These are phyloP conservation scores for Avena atlantica DNA, from an alignment of 176 grass and related monocot species.

Conservation along the genomic window DNA sequence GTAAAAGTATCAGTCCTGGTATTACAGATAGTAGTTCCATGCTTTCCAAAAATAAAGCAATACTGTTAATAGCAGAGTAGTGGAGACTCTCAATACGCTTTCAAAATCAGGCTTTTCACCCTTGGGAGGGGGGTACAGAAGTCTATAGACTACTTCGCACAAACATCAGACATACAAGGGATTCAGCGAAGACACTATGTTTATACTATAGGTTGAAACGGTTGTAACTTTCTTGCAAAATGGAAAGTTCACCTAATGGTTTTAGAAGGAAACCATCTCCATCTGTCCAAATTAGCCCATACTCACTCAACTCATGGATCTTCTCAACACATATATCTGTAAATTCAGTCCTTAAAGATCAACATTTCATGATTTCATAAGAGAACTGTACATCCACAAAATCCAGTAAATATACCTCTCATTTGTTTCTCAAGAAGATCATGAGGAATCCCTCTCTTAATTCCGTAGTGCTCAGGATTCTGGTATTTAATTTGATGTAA, in stretches of 20 bases:
- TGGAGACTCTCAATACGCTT: slow-evolving; percentile 7
- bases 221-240: slow-evolving; percentile 26
- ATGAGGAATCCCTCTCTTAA: slow-evolving; percentile 65
- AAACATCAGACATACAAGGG: slow-evolving; percentile 1
- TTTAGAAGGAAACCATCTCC: slow-evolving; percentile 85
- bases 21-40: slow-evolving; percentile 5
- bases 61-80: background rate
- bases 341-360: slow-evolving; percentile 43
- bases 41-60: slow-evolving; percentile 13
- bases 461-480: slow-evolving; percentile 95
- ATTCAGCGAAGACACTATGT: background rate
- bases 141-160: slow-evolving; percentile 9
- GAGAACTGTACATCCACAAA: slow-evolving; percentile 16
- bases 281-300: slow-evolving; percentile 90
- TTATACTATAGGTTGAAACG: slow-evolving; percentile 3
- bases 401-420: slow-evolving; percentile 59
- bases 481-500: slow-evolving; percentile 46
- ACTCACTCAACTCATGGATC: slow-evolving; percentile 78
- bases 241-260: slow-evolving; percentile 70
- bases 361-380: slow-evolving; percentile 42
- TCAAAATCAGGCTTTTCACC: background rate
- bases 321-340: slow-evolving; percentile 94
- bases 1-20: background rate
- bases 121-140: background rate
- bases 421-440: slow-evolving; percentile 81